phyloP scores from a whole-genome alignment of 2,329 filamentous ascomycete species.

The Fusarium staphyleae region DNA sequence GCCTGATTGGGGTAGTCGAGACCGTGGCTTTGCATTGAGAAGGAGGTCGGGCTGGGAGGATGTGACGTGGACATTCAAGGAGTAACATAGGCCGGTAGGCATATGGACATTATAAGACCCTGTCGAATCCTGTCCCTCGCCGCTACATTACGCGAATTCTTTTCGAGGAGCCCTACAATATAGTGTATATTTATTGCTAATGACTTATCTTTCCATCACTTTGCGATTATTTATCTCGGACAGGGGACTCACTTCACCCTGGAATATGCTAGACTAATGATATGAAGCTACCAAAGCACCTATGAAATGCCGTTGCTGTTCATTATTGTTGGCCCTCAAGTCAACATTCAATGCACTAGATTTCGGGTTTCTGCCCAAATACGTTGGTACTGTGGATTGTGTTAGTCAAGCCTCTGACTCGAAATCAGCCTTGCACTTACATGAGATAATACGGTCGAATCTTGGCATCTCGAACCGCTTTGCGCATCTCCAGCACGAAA shows the following conservation, averaged over 20 bases:
- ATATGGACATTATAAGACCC: too few species aligned
- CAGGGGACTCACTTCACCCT: too few species aligned
- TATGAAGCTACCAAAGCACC: too few species aligned
- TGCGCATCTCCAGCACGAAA: constrained; percentile 23
- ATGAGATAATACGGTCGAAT: constrained; percentile 4
- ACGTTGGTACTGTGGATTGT: constrained; percentile 3
- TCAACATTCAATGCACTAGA: not conserved
- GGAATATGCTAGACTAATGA: too few species aligned
- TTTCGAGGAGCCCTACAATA: too few species aligned
- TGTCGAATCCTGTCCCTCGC: too few species aligned
- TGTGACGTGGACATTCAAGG: not conserved
- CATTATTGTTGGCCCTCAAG: too few species aligned
- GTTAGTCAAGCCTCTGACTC: not conserved
- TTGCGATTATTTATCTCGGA: too few species aligned
- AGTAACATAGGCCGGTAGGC: not conserved
- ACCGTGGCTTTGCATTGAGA: not conserved
- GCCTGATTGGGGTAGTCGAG: constrained; percentile 1
- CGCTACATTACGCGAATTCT: too few species aligned
- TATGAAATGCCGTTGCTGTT: too few species aligned
- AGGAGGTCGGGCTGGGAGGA: constrained; percentile 19
- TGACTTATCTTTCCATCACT: too few species aligned
- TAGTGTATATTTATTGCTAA: too few species aligned
- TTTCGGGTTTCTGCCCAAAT: not conserved
- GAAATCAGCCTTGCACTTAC: not conserved
- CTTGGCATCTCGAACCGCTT: constrained; percentile 7